Evolutionary conservation across 2,329 filamentous ascomycete species (phyloP).

Genomic region (Arthrocladium fulminans): DNA sequence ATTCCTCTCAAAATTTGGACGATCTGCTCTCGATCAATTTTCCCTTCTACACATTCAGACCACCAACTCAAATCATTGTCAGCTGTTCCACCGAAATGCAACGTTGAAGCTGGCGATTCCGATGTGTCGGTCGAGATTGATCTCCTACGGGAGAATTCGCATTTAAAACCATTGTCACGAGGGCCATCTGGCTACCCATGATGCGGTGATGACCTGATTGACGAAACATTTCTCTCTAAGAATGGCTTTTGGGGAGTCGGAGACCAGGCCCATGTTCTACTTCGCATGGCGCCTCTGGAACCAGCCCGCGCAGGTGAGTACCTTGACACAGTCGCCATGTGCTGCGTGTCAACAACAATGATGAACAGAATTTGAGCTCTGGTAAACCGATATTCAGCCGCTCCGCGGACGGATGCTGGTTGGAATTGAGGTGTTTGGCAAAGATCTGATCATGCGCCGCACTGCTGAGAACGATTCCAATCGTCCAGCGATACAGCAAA

Average conservation of each 20-base stretch:
- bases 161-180: constrained; percentile 80
- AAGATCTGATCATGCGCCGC: constrained; percentile 11
- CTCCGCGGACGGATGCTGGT: constrained; percentile 35
- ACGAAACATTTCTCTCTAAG: constrained; percentile 41
- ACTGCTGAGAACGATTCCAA: neutral
- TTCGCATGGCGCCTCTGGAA: neutral
- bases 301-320: neutral
- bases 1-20: constrained; percentile 5
- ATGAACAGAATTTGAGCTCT: constrained; percentile 27
- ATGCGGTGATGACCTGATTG: constrained; percentile 60
- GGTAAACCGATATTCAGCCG: constrained; percentile 48
- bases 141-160: constrained; percentile 40
- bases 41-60: constrained; percentile 47
- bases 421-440: constrained; percentile 44
- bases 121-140: constrained; percentile 63
- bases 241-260: neutral
- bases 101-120: constrained; percentile 59
- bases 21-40: constrained; percentile 17
- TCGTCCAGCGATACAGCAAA: neutral
- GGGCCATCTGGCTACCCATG: constrained; percentile 53
- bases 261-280: neutral
- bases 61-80: constrained; percentile 68
- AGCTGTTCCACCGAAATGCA: constrained; percentile 39
- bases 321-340: neutral
- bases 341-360: neutral